Evolutionary conservation across 441 rosid species (phyloP).

Genomic region (Daphne laureola): DNA sequence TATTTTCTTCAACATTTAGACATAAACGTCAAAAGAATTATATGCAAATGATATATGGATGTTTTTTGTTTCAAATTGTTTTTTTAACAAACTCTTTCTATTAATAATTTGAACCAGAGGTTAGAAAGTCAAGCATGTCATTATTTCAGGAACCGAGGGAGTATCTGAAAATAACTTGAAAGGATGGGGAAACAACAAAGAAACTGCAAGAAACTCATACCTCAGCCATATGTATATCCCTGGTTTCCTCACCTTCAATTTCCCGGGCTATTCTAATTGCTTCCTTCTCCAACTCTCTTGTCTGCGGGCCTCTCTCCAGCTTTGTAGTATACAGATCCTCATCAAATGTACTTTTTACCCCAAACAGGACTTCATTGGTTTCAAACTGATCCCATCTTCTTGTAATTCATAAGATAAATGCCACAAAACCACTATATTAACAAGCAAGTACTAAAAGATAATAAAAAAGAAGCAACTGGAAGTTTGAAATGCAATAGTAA

Average conservation of each 20-base stretch:
- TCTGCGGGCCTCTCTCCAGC: slow-evolving; percentile 63
- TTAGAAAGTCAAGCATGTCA: no score
- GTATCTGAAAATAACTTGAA: neutral
- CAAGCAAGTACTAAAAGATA: neutral
- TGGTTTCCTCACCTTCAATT: slow-evolving; percentile 87
- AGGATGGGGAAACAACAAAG: slow-evolving; percentile 7
- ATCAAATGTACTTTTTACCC: slow-evolving; percentile 77
- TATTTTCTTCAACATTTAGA: no score
- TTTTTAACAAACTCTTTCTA: no score
- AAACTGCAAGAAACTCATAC: slow-evolving; percentile 24
- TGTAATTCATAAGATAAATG: slow-evolving; percentile 13
- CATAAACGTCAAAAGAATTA: no score
- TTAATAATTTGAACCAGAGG: no score
- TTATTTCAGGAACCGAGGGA: neutral
- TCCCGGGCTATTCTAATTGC: slow-evolving; percentile 85
- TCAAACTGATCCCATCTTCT: slow-evolving; percentile 93
- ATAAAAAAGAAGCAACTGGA: neutral
- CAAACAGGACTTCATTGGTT: slow-evolving; percentile 64
- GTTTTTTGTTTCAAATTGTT: no score
- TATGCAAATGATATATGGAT: no score
- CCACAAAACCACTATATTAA: slow-evolving; percentile 10
- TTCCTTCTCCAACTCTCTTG: slow-evolving; percentile 62
- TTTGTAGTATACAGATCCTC: slow-evolving; percentile 88
- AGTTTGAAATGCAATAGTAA: no score
- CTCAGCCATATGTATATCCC: slow-evolving; percentile 91